A percentile compares a stretch with the other conserved stretches of the same genome.
These are phyloP conservation scores for Suhomyces coccinellae DNA, from an alignment of 1,139 yeast species.

Conservation along the genomic window DNA sequence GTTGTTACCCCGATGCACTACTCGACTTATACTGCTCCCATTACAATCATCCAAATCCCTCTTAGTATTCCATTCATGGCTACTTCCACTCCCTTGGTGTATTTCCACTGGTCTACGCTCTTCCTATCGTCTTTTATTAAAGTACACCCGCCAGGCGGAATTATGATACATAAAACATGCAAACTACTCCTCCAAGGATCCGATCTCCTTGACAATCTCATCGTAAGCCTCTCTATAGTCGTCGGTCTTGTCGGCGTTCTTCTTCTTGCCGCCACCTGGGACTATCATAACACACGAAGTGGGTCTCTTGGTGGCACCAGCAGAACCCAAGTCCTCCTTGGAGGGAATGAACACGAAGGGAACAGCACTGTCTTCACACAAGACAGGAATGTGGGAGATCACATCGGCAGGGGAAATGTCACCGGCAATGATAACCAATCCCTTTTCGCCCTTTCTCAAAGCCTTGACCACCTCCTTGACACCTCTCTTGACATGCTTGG, in stretches of 20 bases:
- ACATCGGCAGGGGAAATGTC: conserved; percentile 98
- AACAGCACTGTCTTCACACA: conserved; percentile 91
- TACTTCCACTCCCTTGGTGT: too few species aligned
- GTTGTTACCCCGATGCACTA: too few species aligned
- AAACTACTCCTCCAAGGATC: conserved; percentile 29
- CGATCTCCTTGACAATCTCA: conserved; percentile 90
- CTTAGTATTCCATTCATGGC: too few species aligned
- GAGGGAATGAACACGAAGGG: conserved; percentile 94
- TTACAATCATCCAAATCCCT: too few species aligned
- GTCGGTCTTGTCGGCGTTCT: conserved; percentile 74
- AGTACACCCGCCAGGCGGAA: conserved; percentile 8
- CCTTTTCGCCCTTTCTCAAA: conserved; percentile 96
- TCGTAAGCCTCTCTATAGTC: conserved; percentile 93
- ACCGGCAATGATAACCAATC: conserved; percentile 93
- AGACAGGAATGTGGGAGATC: conserved; percentile 93
- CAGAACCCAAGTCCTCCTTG: conserved; percentile 96
- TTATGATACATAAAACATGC: conserved; percentile 8
- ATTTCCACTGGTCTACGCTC: not conserved
- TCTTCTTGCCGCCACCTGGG: conserved; percentile 92
- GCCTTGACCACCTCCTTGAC: conserved; percentile 99
- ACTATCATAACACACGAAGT: conserved; percentile 97
- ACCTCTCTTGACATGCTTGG: conserved; percentile 97
- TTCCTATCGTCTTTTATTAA: conserved; percentile 2
- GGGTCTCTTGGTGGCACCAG: conserved; percentile 99
- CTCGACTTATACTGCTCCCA: too few species aligned